A percentile compares a stretch with the other conserved stretches of the same genome.
Evolutionary conservation across 2,329 filamentous ascomycete species (phyloP).

Genomic region (Botryotinia narcissicola): DNA sequence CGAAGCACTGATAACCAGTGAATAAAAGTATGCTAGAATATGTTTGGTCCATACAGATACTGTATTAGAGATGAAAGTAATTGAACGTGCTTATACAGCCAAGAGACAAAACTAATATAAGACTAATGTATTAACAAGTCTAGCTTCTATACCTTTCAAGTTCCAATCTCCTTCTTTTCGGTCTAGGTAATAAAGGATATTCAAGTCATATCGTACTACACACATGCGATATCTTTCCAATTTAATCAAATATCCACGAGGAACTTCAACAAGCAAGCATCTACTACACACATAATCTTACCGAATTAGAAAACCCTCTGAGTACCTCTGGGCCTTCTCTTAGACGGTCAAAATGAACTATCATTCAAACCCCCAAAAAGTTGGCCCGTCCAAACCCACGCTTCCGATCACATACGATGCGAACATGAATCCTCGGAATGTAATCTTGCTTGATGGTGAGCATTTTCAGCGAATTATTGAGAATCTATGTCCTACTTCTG

Average conservation of each 20-base stretch:
- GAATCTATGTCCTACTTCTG: fast-evolving
- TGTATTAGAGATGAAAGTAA: fast-evolving
- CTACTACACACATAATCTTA: neutral
- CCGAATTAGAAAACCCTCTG: too few relatives aligned
- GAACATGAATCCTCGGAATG: neutral
- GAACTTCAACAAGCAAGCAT: neutral
- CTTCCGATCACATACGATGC: neutral
- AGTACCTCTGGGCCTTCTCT: fast-evolving
- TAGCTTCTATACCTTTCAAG: fast-evolving
- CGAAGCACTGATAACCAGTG: neutral
- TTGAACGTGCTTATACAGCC: neutral
- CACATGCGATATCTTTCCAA: neutral
- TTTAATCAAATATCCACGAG: neutral
- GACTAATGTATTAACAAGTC: neutral
- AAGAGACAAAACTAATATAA: neutral
- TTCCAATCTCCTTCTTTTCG: neutral
- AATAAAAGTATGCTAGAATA: neutral
- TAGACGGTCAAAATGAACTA: neutral
- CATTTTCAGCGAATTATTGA: fast-evolving
- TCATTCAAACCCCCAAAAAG: neutral
- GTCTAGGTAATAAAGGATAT: neutral
- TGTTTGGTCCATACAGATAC: neutral
- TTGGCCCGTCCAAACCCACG: too few relatives aligned
- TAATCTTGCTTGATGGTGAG: neutral
- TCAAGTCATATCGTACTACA: neutral